These are phyloP conservation scores for Lophiotrema nucula DNA, from an alignment of 495 filamentous ascomycete genomes.

Conservation along the genomic window DNA sequence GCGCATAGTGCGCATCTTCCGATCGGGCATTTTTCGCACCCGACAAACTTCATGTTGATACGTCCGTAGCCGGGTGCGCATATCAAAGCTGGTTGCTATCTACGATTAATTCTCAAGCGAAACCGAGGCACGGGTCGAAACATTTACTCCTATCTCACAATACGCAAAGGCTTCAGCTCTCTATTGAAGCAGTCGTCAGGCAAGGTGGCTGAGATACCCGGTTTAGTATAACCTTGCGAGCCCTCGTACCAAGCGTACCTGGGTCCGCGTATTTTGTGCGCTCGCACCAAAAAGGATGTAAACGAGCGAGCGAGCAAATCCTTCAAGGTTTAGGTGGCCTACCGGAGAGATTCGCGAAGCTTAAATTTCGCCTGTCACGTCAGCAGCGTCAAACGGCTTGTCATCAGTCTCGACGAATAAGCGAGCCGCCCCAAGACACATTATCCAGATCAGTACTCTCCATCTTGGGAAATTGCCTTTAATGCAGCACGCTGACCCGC, in stretches of 20 bases:
- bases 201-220: conserved; percentile 22
- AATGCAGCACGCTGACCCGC: conserved; percentile 9
- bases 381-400: conserved; percentile 12
- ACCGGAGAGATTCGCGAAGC: conserved; percentile 1
- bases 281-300: background rate
- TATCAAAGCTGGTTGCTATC: background rate
- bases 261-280: conserved; percentile 3
- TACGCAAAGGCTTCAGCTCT: background rate
- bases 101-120: background rate
- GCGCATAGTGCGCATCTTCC: no score
- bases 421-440: background rate
- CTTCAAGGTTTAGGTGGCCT: background rate
- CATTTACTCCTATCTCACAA: background rate
- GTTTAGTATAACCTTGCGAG: conserved; percentile 25
- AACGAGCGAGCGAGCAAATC: background rate
- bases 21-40: no score
- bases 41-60: background rate
- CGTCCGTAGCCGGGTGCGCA: background rate
- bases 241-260: conserved; percentile 9
- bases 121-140: background rate
- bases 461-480: background rate
- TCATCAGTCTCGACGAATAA: conserved; percentile 13
- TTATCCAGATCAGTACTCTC: background rate
- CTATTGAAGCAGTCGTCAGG: conserved; percentile 22
- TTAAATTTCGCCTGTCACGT: conserved; percentile 22